phyloP scores from a whole-genome alignment of 345 rosid species.

The Diplotaxis tenuifolia region DNA sequence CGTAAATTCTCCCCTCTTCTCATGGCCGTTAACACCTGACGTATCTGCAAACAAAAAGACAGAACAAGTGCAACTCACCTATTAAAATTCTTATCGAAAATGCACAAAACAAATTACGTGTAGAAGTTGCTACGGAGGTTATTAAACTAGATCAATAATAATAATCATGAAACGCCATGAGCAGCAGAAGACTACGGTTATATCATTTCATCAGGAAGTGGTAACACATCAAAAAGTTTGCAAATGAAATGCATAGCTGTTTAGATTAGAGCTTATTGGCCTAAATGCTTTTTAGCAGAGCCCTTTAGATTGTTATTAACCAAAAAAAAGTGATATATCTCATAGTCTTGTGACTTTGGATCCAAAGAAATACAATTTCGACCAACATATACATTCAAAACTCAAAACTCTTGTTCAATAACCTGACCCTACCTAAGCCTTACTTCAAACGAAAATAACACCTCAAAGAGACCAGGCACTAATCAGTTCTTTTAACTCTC shows the following conservation, averaged over 20 bases:
- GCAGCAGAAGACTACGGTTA: no score
- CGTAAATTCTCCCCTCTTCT: conserved; percentile 74
- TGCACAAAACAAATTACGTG: not conserved
- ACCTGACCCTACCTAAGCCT: no score
- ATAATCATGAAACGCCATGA: no score
- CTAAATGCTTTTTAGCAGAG: not conserved
- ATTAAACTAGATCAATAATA: no score
- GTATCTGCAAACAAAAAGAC: conserved; percentile 56
- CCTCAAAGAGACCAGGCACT: no score
- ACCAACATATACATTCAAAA: not conserved
- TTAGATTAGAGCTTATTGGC: not conserved
- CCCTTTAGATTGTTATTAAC: not conserved
- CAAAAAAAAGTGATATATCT: not conserved
- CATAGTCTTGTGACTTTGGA: not conserved
- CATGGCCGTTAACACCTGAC: conserved; percentile 76
- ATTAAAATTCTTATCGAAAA: not conserved
- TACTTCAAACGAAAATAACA: no score
- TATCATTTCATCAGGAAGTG: no score
- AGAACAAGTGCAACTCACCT: conserved; percentile 13
- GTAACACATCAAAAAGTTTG: no score
- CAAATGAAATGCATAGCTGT: no score
- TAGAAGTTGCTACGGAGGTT: not conserved
- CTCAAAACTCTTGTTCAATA: not conserved
- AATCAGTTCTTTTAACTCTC: no score
- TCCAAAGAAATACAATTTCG: not conserved